Evolutionary conservation across 495 filamentous ascomycete genomes (phyloP).

Genomic region (Neurospora africana): DNA sequence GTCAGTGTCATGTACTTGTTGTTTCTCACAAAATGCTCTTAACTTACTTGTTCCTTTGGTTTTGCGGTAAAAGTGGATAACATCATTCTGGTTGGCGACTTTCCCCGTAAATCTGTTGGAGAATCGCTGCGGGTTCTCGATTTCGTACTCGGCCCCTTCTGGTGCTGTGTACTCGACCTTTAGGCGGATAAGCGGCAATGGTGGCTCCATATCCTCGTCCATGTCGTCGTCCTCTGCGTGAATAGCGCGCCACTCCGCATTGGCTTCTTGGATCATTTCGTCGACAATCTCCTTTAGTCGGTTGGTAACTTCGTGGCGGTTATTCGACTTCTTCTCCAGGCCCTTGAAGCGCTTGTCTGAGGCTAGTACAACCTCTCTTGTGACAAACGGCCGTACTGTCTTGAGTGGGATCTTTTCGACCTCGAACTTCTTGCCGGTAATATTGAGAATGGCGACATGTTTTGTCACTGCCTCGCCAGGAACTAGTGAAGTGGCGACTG

Average conservation of each 20-base stretch:
- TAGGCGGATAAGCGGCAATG: conserved; percentile 75
- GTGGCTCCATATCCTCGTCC: conserved; percentile 52
- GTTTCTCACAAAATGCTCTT: not conserved
- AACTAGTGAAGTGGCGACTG: conserved; percentile 83
- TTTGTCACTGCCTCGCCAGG: conserved; percentile 88
- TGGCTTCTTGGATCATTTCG: conserved; percentile 77
- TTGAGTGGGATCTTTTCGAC: conserved; percentile 76
- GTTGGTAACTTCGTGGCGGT: conserved; percentile 65
- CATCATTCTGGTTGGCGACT: conserved; percentile 89
- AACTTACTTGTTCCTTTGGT: conserved; percentile 43
- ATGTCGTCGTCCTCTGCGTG: conserved; percentile 40
- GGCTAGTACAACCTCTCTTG: conserved; percentile 67
- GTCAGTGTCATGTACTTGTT: conserved; percentile 4
- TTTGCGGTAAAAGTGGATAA: conserved; percentile 86
- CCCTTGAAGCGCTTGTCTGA: conserved; percentile 68
- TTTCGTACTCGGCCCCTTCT: conserved; percentile 77
- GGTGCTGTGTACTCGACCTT: conserved; percentile 85
- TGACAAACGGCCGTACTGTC: conserved; percentile 83
- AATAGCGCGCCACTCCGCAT: conserved; percentile 66
- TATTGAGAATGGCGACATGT: conserved; percentile 72
- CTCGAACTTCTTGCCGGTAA: conserved; percentile 74
- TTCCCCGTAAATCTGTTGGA: conserved; percentile 85
- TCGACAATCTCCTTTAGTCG: conserved; percentile 69
- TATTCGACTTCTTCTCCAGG: conserved; percentile 69
- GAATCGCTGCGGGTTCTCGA: conserved; percentile 93